Conservation (phyloP, 2,329 filamentous ascomycete species). For the Trichoderma endophyticum region DNA sequence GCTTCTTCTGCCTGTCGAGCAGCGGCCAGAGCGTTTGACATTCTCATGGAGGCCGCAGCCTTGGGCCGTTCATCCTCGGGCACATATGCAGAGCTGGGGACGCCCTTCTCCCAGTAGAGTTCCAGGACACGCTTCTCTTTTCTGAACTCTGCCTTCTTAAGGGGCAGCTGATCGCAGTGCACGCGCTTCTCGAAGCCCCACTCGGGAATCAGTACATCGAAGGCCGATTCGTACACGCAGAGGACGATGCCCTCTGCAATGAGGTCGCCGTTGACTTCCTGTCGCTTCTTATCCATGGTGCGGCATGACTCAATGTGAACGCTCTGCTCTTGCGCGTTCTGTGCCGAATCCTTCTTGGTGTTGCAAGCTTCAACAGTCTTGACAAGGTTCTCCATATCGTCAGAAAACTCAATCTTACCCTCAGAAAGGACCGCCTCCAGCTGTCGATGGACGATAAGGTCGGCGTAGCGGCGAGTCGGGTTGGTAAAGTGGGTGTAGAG, state of each 20-base stretch:
- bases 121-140: slow-evolving; percentile 94
- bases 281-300: slow-evolving; percentile 87
- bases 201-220: slow-evolving; percentile 95
- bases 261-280: slow-evolving; percentile 83
- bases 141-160: slow-evolving; percentile 99
- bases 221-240: slow-evolving; percentile 97
- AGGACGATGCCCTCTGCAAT: slow-evolving; percentile 95
- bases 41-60: slow-evolving; percentile 68
- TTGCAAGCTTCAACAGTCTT: slow-evolving; percentile 97
- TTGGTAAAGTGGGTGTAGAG: slow-evolving; percentile 97
- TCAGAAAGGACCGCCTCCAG: slow-evolving; percentile 82
- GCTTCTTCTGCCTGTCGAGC: slow-evolving; percentile 79
- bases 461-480: slow-evolving; percentile 89
- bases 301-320: slow-evolving; percentile 98
- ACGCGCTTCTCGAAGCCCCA: slow-evolving; percentile 99
- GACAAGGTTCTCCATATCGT: slow-evolving; percentile 81
- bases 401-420: slow-evolving; percentile 77
- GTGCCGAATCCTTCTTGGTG: slow-evolving; percentile 97
- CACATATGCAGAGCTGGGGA: slow-evolving; percentile 91
- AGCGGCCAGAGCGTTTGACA: slow-evolving; percentile 71
- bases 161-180: slow-evolving; percentile 93
- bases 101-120: slow-evolving; percentile 99
- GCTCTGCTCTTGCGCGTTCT: slow-evolving; percentile 96
- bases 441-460: slow-evolving; percentile 93
- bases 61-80: slow-evolving; percentile 96